Base-by-base conservation (phyloP, 192 early-diverging fungal genomes). In the Geranomyces michiganensis region DNA sequence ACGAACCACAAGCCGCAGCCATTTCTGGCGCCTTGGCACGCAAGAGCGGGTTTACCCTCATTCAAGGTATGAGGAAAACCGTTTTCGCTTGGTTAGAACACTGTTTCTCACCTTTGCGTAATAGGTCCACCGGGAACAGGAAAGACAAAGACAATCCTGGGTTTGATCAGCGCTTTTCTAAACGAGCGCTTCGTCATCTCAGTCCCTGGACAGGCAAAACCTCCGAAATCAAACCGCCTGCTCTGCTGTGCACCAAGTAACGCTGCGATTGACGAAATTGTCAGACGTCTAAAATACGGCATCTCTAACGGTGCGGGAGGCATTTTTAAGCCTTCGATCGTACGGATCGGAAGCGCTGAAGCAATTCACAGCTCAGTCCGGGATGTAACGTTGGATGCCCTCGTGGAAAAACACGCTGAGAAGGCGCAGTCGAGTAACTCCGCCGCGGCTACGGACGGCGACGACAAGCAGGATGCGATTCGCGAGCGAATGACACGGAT, bases 161-260 rank as follows among this genome's bases (percentile, higher is more conserved):
- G 89, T 1, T 78, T 98, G 6, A 81, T 95, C 49, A 92, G 90
- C 5, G 83, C 89, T 5, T 76, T 96, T 1, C 74, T 92, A 13
- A 78, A 76, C 17, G 49, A 60, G 31, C 58, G 62, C 6, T 56
- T 26, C 21, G 68, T 60, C 26, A 73, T 77, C 21, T 17, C 30
- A 33, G 69, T 72, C 14, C 75, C 77, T 8, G 77, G 76, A 19
- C 31, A 72, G 48, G 47, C 74, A 21, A 44, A 27, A 44, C 32
- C 65, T 26, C 30, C 64, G 26, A 55, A 33, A 9, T 72, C 67
- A n/a, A 76, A 88, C 74, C 76, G 82, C 2, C 70, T 99, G 44
- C 80, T 99, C 6, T 88, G 94, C 9, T 97, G 95, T 67, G 95
- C 94, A n/a, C 96, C 96, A 6, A 92, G 90, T 66, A 99, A 99